Evolutionary conservation across 2,329 filamentous ascomycete species (phyloP), one percentile per base, ranked within the genome.

Genomic region (Annulohypoxylon truncatum): DNA sequence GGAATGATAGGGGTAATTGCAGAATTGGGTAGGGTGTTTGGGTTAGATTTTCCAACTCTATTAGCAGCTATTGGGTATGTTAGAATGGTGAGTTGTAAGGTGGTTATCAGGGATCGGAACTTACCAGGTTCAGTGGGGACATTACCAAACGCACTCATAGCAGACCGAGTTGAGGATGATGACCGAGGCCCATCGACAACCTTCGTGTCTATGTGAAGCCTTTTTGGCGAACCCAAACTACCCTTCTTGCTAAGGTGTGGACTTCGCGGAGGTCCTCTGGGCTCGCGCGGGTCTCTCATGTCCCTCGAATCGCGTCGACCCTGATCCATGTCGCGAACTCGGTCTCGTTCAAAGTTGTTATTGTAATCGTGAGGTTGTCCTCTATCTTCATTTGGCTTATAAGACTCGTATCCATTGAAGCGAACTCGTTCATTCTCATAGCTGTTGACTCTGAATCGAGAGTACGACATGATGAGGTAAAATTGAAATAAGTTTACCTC

Each of bases 391-490:
- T 15, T 3, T 15, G 46, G 55, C 31, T 53, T 68, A 40, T 66
- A 69, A 4, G 61, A 55, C 2, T 71, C 67, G 28, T 48, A n/a
- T 28, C 28, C 26, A 44, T 52, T 53, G 9, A 55, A 12, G 2
- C 60, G 60, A 33, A 60, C 65, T 51, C 73, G 15, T 52, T 73
- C 63, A 64, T 72, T 51, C 29, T 71, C 71, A 26, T 67, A 66
- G 8, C 22, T 57, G 31, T 24, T 64, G 50, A 35, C 47, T 33
- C 50, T 15, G 20, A 48, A 60, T 60, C 61, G 67, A 3, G n/a
- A n/a, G n/a, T 65, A 46, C 31, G 51, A 38, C 61, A 69, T 69
- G 13, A 5, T 47, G 44, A 47, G 40, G 55, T 13, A 46, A 38
- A n/a, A 35, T 20, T 20, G 13, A 48, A 40, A 28, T n/a, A 12